Base-by-base conservation (phyloP, 352 stramenopile genomes). In the Globisporangium yorkense region DNA sequence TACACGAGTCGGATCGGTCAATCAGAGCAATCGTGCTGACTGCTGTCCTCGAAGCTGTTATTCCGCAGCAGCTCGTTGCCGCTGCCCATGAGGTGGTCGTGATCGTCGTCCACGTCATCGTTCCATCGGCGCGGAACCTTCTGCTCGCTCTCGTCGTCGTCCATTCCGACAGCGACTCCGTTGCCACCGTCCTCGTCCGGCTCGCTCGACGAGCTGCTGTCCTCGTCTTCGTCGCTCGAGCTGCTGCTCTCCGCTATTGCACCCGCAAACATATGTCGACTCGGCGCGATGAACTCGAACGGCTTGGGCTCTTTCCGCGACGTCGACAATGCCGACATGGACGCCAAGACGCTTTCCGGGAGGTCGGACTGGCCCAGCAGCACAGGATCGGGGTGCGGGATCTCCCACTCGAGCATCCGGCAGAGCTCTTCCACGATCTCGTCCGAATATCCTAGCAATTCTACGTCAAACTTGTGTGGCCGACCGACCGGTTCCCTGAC, bases 361-460 rank as follows among this genome's bases (percentile, higher is more conserved):
- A 90, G 67, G 33, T 88, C 80, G 0, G 74, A 89, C 61, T 90
- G 82, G 2, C 69, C 70, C 12, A 92, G 61, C 21, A 90, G 48
- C 20, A 83, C 73, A 0, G 80, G 78, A 57, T 92, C 81, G 1
- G 84, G 84, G 45, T 73, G 75, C 18, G 84, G 84, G 24, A 93
- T 84, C 57, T 90, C 77, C 84, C 84, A 93, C 12, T 71, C 81
- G 0, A 93, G 79, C 54, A 82, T 50, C 43, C 84, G 72, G 46
- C 84, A 91, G 37, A 93, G 64, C 59, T 93, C 84, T 65, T 89
- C 71, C 10, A 93, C 79, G 48, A 93, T 93, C 16, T 93, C 84
- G 46, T 93, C 84, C 45, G 84, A 93, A 60, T 91, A 93, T 18
- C 84, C 84, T 57, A 93, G 61, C 52, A 93, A 41, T 56, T 93